phyloP scores from a whole-genome alignment of 352 stramenopile genomes.

The Phytophthora idaei region DNA sequence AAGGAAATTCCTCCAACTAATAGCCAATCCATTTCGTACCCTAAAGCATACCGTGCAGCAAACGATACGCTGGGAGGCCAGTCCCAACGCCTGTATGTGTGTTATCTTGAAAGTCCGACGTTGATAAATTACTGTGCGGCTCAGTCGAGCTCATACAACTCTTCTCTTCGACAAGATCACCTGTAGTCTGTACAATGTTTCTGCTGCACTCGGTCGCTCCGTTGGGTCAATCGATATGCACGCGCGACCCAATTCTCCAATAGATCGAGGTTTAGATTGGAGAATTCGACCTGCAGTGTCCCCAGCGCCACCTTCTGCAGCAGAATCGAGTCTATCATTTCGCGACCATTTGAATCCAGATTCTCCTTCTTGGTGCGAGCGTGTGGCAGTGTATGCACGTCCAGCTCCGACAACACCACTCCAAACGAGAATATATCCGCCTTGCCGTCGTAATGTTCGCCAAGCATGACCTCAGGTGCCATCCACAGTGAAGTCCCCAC shows the following conservation, averaged over 20 bases:
- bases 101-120: too few relatives aligned
- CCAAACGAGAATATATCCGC: constrained; percentile 31
- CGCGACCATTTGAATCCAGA: constrained; percentile 22
- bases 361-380: constrained; percentile 12
- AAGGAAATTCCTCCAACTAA: too few relatives aligned
- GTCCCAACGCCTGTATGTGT: too few relatives aligned
- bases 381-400: constrained; percentile 22
- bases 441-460: constrained; percentile 24
- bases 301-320: constrained; percentile 29
- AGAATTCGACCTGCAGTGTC: constrained; percentile 25
- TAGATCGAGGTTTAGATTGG: constrained; percentile 4
- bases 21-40: too few relatives aligned
- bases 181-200: constrained; percentile 10
- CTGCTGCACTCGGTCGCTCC: constrained; percentile 10
- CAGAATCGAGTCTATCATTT: constrained; percentile 24
- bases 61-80: too few relatives aligned
- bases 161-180: constrained; percentile 21
- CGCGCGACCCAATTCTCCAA: constrained; percentile 17
- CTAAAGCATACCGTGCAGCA: too few relatives aligned
- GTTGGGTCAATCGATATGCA: constrained; percentile 31
- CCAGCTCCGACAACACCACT: constrained; percentile 24
- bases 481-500: constrained; percentile 29
- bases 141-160: constrained; percentile 3
- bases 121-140: not conserved
- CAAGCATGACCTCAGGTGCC: constrained; percentile 26